A percentile compares a stretch with the other conserved stretches of the same genome.
Conservation (phyloP, 805 yeast genomes). For the Saccharomyces eubayanus region DNA sequence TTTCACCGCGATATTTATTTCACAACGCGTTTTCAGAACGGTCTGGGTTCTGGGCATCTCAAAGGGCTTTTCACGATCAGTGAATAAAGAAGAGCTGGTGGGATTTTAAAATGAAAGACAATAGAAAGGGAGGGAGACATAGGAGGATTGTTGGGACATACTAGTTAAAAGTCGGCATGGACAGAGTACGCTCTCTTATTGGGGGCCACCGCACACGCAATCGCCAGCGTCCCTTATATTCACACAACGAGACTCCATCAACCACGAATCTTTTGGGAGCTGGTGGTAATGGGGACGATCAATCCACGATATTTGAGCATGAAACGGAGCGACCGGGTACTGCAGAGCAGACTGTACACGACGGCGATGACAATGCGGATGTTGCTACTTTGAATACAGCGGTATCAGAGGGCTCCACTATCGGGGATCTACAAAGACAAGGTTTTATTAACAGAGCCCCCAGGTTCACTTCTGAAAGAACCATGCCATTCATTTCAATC, state of each 20-base stretch:
- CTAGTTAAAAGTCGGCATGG: constrained; percentile 4
- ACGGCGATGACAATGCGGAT: constrained; percentile 8
- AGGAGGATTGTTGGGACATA: neutral
- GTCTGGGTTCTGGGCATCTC: neutral
- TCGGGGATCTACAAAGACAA: constrained; percentile 23
- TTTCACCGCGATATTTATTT: neutral
- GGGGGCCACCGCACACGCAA: constrained; percentile 1
- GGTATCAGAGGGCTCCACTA: constrained; percentile 21
- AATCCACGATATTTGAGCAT: neutral
- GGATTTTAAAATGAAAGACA: neutral
- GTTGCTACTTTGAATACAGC: constrained; percentile 15
- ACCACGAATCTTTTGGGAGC: neutral
- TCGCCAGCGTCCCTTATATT: neutral
- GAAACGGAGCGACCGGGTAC: neutral
- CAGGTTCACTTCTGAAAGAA: constrained; percentile 18
- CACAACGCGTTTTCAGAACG: neutral
- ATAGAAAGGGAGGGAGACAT: neutral
- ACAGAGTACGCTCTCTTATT: constrained; percentile 11
- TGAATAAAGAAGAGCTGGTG: neutral
- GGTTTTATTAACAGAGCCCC: constrained; percentile 28
- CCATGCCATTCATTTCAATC: constrained; percentile 29
- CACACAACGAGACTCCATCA: neutral
- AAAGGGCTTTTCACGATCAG: neutral
- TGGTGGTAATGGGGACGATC: neutral
- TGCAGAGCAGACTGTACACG: constrained; percentile 6